A percentile compares a stretch with the other conserved stretches of the same genome.
Evolutionary conservation across 2,329 filamentous ascomycete genomes (phyloP).

Genomic region (Dryadomyces quercivorus): DNA sequence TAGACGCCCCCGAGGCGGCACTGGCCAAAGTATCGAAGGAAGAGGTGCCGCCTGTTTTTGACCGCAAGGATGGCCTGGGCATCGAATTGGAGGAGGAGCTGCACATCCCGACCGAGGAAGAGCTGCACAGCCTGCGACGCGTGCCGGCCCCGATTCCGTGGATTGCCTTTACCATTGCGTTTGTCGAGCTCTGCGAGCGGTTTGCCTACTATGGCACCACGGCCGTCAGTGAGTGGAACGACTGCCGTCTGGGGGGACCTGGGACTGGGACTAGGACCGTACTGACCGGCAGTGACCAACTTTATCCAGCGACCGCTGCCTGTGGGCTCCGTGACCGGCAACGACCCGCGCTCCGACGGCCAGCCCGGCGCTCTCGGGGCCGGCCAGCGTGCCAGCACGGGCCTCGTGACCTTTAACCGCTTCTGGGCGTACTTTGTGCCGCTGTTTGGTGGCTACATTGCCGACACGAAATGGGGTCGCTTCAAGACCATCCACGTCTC

Average conservation of each 20-base stretch:
- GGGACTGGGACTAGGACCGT: too few relatives aligned
- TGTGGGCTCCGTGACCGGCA: slow-evolving; percentile 38
- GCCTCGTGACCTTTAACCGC: slow-evolving; percentile 39
- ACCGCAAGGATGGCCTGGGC: neutral
- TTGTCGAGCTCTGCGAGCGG: slow-evolving; percentile 62
- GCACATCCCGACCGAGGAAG: slow-evolving; percentile 43
- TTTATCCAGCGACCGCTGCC: slow-evolving; percentile 48
- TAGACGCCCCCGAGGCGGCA: neutral
- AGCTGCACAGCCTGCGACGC: slow-evolving; percentile 45
- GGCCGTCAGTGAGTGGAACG: slow-evolving; percentile 31
- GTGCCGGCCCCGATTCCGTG: slow-evolving; percentile 53
- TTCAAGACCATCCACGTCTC: slow-evolving; percentile 63
- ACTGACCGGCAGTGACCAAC: slow-evolving; percentile 41
- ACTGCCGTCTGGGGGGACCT: too few relatives aligned
- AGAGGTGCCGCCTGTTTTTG: neutral
- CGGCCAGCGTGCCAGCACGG: slow-evolving; percentile 42
- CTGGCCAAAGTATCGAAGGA: neutral
- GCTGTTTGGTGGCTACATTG: slow-evolving; percentile 33
- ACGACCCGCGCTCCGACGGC: slow-evolving; percentile 19
- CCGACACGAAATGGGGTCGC: slow-evolving; percentile 60
- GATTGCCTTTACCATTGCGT: slow-evolving; percentile 55
- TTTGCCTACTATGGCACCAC: slow-evolving; percentile 66
- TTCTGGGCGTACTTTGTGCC: slow-evolving; percentile 36
- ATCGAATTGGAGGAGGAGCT: neutral
- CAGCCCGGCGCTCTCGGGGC: slow-evolving; percentile 42